These are phyloP conservation scores for Sugiyamaella qingdaonensis DNA, from an alignment of 805 yeast genomes.

Conservation along the genomic window DNA sequence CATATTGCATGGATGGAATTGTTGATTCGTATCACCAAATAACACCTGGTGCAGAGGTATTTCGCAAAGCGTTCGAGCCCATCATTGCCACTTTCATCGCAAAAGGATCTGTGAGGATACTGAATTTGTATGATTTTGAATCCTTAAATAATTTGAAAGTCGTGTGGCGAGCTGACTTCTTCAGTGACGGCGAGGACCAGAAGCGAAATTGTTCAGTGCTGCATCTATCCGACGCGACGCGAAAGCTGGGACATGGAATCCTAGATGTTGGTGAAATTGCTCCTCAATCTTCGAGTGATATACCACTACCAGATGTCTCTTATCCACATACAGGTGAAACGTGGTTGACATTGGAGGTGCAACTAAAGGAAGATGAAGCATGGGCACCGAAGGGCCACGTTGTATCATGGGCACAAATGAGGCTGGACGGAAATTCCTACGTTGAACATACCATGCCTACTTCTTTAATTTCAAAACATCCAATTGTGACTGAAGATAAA, in stretches of 20 bases:
- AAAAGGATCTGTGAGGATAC: background rate
- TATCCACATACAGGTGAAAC: background rate
- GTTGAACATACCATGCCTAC: background rate
- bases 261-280: background rate
- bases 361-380: background rate
- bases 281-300: background rate
- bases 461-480: background rate
- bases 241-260: background rate
- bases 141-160: background rate
- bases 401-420: conserved; percentile 30
- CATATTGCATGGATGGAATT: conserved; percentile 35
- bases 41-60: conserved; percentile 34
- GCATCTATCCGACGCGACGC: background rate
- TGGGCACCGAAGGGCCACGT: conserved; percentile 3
- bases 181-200: background rate
- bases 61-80: conserved; percentile 33
- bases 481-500: background rate
- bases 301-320: background rate
- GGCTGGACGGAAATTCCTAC: background rate
- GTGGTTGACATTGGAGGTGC: background rate
- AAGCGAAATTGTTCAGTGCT: background rate
- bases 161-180: background rate
- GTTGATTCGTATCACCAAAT: conserved; percentile 32
- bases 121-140: background rate
- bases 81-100: conserved; percentile 16